Base-by-base conservation (phyloP, 2,329 filamentous ascomycete species). In the Fusarium sp. region DNA sequence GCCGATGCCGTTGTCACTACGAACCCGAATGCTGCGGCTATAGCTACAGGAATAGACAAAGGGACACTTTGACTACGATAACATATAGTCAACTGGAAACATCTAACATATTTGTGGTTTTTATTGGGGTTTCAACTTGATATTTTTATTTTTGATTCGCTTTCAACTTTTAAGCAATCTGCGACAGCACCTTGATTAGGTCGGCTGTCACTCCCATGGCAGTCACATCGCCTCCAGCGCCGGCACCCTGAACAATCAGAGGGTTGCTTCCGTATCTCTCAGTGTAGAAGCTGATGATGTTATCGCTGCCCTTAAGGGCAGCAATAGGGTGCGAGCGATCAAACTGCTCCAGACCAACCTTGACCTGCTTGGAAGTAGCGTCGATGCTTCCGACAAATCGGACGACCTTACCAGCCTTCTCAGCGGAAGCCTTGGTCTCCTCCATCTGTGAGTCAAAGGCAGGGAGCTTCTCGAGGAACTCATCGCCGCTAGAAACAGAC, bases 201-300 rank as follows among this genome's bases (percentile, higher is more conserved):
- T 99, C 96, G 48, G 89, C 90, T n/a, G 94, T 94, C 46, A 99
- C 95, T 63, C 96, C 96, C 95, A 98, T 98, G 28, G 96, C 96
- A 34, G 96, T 99, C 54, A 98, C 94, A 44, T 98, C 95, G 69
- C 93, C 95, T 74, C 96, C 96, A 26, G 96, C 96, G 65, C 95
- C 96, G 36, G 94, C 94, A 63, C 96, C 96, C 83, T 98, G 95
- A 68, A 99, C 89, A 77, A 98, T 97, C 68, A 99, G 85, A 43
- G 96, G 95, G 81, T 95, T 97, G 78, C 85, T 87, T 61, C 94
- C 94, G 78, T 99, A 99, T 75, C 96, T 88, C 86, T 97, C 92
- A 7, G 96, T 99, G 82, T 98, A 97, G 85, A 99, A 98, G 85
- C 91, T 97, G 78, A 99, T 97, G 79, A 99, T 97, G 84, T 99